Base-by-base conservation (phyloP, 176 grass and related monocot species). In the Zoysia pacifica region DNA sequence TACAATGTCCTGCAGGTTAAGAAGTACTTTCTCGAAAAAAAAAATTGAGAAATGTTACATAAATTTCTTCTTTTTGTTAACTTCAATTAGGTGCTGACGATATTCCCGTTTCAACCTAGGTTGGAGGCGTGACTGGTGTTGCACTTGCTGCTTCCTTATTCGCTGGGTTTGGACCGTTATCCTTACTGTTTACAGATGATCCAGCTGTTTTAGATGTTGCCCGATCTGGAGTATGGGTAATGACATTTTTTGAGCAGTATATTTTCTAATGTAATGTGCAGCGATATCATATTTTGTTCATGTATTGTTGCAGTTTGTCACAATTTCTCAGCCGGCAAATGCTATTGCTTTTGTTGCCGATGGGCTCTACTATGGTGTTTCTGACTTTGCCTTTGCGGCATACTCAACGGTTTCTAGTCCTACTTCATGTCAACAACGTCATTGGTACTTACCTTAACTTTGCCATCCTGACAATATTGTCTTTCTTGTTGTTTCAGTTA, bases 351-450 rank as follows among this genome's bases (percentile, higher is more conserved):
- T 97, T 79, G 94, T 97, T 56, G 76, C 71, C 0, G 94, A 97
- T 70, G 94, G 91, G 19, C 91, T 97, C 37, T 94, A 97, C 73
- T 97, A 94, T 51, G 94, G 91, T 70, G 90, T 97, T 77, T 97
- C 83, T 66, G 94, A 97, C 65, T 97, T 97, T 44, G 81, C 85
- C 9, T 94, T 89, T 68, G 94, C 94, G 36, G 94, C 94, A 67
- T 94, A 97, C 72, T 97, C 94, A 9, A 93, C 69, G 83, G 94
- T 94, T 72, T 51, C 69, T 51, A 54, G 65, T 69, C 1, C 65
- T 72, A 61, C 9, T 15, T 20, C 19, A 11, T 84, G 2, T 19
- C 9, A 1, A 74, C 15, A 15, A 18, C 48, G 16, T 9, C 28
- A 74, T 70, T 11, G 20, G 18, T 18, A 62, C 15, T 18, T 6